phyloP scores from a whole-genome alignment of 2,329 filamentous ascomycete species.

The Fusarium udum region DNA sequence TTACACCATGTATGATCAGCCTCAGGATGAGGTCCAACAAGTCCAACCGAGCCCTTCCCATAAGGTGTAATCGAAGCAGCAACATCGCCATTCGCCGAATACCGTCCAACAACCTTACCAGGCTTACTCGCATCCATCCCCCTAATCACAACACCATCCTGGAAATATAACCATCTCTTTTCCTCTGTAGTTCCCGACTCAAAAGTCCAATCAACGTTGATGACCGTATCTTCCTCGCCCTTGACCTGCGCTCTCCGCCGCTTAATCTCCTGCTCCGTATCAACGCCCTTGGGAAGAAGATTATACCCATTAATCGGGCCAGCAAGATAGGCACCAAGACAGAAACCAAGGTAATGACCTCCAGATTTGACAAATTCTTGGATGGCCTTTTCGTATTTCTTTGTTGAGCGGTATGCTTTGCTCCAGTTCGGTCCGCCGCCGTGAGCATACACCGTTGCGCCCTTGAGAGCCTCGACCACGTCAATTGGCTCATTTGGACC shows the following conservation, averaged over 20 bases:
- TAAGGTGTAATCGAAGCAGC: slow-evolving; percentile 3
- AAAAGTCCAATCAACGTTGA: slow-evolving; percentile 10
- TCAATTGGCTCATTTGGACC: neutral
- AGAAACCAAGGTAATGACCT: neutral
- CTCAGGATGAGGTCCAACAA: slow-evolving; percentile 9
- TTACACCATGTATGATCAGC: slow-evolving; percentile 13
- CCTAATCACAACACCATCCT: slow-evolving; percentile 9
- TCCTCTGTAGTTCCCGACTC: neutral
- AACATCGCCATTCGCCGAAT: neutral
- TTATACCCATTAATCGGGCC: neutral
- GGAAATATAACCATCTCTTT: slow-evolving; percentile 10
- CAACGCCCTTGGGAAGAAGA: neutral
- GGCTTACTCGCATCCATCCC: neutral
- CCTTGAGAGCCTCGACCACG: neutral
- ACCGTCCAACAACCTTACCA: neutral
- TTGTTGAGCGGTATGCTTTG: slow-evolving; percentile 1
- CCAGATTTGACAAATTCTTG: neutral
- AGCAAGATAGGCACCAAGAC: slow-evolving; percentile 7
- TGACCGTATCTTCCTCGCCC: neutral
- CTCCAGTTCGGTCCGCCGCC: neutral
- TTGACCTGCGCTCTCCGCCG: neutral
- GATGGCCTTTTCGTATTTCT: neutral
- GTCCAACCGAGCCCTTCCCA: slow-evolving; percentile 14
- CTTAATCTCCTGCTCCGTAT: neutral
- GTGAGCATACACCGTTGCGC: neutral